phyloP scores from a whole-genome alignment of 2,329 filamentous ascomycete species.

The Colletotrichum cordylinicola region DNA sequence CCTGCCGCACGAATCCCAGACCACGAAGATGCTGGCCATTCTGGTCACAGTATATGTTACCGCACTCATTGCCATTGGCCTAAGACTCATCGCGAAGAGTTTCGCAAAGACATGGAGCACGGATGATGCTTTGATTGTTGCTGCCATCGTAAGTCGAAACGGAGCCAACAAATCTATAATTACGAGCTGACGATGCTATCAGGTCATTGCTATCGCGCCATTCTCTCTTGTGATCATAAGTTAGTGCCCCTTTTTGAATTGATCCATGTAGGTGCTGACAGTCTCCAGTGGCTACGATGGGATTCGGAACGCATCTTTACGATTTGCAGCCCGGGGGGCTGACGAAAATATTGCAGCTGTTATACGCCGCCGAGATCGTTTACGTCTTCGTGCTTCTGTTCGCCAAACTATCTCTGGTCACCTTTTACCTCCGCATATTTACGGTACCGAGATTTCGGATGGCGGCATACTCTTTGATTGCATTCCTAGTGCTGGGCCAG shows the following conservation, averaged over 20 bases:
- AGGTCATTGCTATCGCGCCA: constrained; percentile 5
- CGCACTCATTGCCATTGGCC: neutral
- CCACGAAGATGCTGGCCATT: neutral
- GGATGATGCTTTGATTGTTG: constrained; percentile 4
- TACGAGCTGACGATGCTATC: neutral
- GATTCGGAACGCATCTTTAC: constrained; percentile 20
- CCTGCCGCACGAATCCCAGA: constrained; percentile 16
- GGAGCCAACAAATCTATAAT: neutral
- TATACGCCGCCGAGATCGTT: constrained; percentile 29
- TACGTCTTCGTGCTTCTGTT: constrained; percentile 33
- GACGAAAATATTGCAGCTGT: constrained; percentile 1
- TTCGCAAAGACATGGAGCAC: constrained; percentile 1
- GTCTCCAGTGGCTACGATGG: neutral
- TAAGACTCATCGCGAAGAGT: constrained; percentile 7
- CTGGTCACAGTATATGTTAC: neutral
- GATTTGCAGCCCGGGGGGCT: constrained; percentile 14
- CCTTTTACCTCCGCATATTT: constrained; percentile 37
- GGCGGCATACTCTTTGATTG: constrained; percentile 30
- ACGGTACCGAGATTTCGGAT: constrained; percentile 25
- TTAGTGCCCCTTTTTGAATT: neutral
- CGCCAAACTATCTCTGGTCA: constrained; percentile 35
- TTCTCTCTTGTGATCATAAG: constrained; percentile 7
- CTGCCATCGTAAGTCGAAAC: neutral
- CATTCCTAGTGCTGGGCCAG: constrained; percentile 28
- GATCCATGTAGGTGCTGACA: neutral